These are phyloP conservation scores for Parafenestella ontariensis DNA, from an alignment of 2,329 filamentous ascomycete genomes.

Conservation along the genomic window DNA sequence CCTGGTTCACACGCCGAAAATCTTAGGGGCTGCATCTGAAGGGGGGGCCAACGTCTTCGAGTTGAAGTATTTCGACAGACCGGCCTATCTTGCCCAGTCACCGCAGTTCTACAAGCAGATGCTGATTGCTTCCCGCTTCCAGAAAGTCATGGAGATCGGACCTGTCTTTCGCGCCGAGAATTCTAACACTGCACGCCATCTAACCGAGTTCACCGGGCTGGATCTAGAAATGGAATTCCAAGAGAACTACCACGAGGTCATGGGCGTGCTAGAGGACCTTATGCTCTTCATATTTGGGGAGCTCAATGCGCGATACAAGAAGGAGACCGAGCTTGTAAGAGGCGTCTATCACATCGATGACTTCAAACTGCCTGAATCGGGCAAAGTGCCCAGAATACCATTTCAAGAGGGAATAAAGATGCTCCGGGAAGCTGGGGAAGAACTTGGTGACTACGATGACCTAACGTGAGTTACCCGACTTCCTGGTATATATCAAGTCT, in stretches of 20 bases:
- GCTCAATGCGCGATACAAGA: constrained; percentile 70
- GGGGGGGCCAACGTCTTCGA: constrained; percentile 92
- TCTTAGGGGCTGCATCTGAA: constrained; percentile 90
- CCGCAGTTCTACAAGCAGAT: constrained; percentile 90
- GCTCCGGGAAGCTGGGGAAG: constrained; percentile 77
- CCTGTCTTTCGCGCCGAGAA: constrained; percentile 88
- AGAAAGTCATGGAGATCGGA: constrained; percentile 79
- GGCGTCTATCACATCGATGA: constrained; percentile 76
- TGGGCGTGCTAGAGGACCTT: constrained; percentile 73
- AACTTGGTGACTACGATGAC: constrained; percentile 79
- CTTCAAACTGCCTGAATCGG: constrained; percentile 75
- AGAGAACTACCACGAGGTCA: constrained; percentile 77
- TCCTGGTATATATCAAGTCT: constrained; percentile 1
- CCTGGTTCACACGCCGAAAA: constrained; percentile 86
- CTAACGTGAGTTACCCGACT: constrained; percentile 60
- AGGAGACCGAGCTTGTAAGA: constrained; percentile 76
- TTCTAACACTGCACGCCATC: constrained; percentile 81
- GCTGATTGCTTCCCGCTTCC: constrained; percentile 78
- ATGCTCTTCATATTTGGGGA: constrained; percentile 81
- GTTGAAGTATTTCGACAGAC: constrained; percentile 85
- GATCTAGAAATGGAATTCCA: constrained; percentile 92
- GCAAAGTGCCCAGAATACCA: constrained; percentile 77
- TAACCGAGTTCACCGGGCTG: constrained; percentile 89
- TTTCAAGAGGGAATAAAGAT: constrained; percentile 81
- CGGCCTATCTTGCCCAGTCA: constrained; percentile 80